These are phyloP conservation scores for Cryptococcus wingfieldii DNA, from an alignment of 1,284 basidiomycete species.

Conservation along the genomic window DNA sequence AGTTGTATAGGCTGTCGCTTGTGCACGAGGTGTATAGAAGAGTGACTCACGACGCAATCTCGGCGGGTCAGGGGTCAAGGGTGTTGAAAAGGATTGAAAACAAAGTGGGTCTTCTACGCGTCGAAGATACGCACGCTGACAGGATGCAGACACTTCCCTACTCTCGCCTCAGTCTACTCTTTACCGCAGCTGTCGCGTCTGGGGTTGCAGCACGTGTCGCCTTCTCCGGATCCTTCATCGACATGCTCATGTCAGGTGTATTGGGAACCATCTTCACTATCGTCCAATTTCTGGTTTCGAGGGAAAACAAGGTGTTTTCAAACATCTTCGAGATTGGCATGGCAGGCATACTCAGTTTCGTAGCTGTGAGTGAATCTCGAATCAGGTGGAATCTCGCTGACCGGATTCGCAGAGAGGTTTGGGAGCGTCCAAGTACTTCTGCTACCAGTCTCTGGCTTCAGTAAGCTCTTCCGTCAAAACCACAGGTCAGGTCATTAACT, in stretches of 20 bases:
- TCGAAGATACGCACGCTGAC: background rate
- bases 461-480: slow-evolving; percentile 6
- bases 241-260: slow-evolving; percentile 27
- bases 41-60: slow-evolving; percentile 32
- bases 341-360: slow-evolving; percentile 29
- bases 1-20: slow-evolving; percentile 29
- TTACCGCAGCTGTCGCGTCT: slow-evolving; percentile 23
- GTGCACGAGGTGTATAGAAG: slow-evolving; percentile 32
- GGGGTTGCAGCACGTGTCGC: slow-evolving; percentile 26
- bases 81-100: slow-evolving; percentile 26
- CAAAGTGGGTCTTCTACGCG: slow-evolving; percentile 10
- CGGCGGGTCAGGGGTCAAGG: slow-evolving; percentile 25
- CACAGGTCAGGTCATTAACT: background rate
- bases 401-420: slow-evolving; percentile 20
- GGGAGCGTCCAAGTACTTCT: slow-evolving; percentile 27
- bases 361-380: slow-evolving; percentile 19
- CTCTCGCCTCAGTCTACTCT: slow-evolving; percentile 20
- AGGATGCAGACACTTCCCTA: slow-evolving; percentile 23
- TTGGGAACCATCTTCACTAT: slow-evolving; percentile 23
- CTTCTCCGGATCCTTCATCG: slow-evolving; percentile 32
- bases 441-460: slow-evolving; percentile 29
- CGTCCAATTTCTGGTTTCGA: slow-evolving; percentile 22
- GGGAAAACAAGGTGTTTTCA: slow-evolving; percentile 22
- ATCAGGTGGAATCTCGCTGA: background rate
- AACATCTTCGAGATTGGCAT: slow-evolving; percentile 35